Conservation (phyloP, 2,329 filamentous ascomycete species). For the Cercospora canescens region DNA sequence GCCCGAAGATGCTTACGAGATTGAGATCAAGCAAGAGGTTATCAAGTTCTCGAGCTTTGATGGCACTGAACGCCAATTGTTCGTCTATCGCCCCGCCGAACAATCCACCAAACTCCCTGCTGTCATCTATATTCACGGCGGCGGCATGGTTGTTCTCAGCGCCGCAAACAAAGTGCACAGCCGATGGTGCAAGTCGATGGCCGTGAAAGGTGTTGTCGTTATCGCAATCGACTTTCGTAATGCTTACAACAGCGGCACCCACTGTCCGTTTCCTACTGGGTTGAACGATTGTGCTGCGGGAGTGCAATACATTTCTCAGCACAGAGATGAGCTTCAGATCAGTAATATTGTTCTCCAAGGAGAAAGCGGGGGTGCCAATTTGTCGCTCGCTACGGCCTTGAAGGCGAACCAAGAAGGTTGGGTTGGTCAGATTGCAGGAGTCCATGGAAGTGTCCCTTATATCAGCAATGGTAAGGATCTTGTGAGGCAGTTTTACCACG, state of each 20-base stretch:
- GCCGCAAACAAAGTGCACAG: conserved; percentile 28
- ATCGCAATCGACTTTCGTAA: conserved; percentile 37
- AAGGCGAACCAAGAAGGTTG: conserved; percentile 34
- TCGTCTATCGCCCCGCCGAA: conserved; percentile 20
- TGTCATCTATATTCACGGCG: conserved; percentile 34
- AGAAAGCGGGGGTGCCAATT: conserved; percentile 35
- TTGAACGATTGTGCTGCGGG: conserved; percentile 34
- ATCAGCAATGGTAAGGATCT: conserved; percentile 23
- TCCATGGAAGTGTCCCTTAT: conserved; percentile 31
- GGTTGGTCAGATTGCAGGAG: conserved; percentile 28
- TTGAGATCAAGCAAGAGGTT: conserved; percentile 18
- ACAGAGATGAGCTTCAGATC: conserved; percentile 28
- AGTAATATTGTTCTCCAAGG: conserved; percentile 33
- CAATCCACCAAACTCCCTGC: conserved; percentile 21
- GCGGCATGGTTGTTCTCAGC: conserved; percentile 30
- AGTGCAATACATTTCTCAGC: conserved; percentile 25
- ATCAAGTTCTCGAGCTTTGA: conserved; percentile 26
- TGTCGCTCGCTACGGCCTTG: conserved; percentile 31
- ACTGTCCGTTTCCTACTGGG: conserved; percentile 33
- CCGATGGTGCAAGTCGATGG: conserved; percentile 31
- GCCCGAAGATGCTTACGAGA: conserved; percentile 21
- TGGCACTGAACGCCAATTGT: conserved; percentile 26
- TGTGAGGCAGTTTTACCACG: neutral
- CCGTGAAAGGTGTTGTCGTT: conserved; percentile 25
- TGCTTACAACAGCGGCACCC: conserved; percentile 26